phyloP scores from a whole-genome alignment of 176 grass and related monocot species.

The Musa schizocarpa region DNA sequence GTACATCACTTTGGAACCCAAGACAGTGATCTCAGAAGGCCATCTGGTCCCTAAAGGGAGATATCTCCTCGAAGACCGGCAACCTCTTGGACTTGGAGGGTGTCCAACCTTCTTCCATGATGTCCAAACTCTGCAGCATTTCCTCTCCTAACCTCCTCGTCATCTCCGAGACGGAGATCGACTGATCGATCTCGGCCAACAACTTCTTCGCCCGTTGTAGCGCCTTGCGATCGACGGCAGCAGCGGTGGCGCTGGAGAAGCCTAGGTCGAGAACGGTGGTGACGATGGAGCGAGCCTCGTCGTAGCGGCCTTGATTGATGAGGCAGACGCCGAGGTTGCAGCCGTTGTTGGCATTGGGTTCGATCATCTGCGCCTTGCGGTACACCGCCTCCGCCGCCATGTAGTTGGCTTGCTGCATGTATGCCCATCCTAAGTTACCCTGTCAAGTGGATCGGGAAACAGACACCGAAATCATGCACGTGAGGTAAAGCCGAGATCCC shows the following conservation, averaged over 20 bases:
- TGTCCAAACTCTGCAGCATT: not conserved
- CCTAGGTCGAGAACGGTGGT: not conserved
- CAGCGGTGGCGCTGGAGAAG: not conserved
- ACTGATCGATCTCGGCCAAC: not conserved
- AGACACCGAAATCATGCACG: too few species aligned
- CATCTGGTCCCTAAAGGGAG: not conserved
- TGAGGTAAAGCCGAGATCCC: too few species aligned
- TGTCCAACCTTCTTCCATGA: not conserved
- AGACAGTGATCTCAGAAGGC: not conserved
- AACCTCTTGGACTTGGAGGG: constrained; percentile 1
- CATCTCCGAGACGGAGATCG: not conserved
- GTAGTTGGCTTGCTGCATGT: constrained; percentile 3
- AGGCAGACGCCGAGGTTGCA: constrained; percentile 7
- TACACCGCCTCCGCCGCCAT: not conserved
- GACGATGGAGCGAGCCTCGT: not conserved
- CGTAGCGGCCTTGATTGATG: constrained; percentile 6
- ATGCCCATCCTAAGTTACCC: constrained; percentile 3
- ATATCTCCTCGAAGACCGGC: constrained; percentile 9
- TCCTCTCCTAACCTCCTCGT: not conserved
- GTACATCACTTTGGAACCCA: too few species aligned
- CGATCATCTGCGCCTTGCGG: not conserved
- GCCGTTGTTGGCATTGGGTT: constrained; percentile 3
- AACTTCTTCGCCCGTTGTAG: not conserved
- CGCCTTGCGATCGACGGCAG: not conserved
- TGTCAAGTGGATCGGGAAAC: not conserved